Conservation (phyloP, 306 rosid genomes). For the Cercis canadensis region DNA sequence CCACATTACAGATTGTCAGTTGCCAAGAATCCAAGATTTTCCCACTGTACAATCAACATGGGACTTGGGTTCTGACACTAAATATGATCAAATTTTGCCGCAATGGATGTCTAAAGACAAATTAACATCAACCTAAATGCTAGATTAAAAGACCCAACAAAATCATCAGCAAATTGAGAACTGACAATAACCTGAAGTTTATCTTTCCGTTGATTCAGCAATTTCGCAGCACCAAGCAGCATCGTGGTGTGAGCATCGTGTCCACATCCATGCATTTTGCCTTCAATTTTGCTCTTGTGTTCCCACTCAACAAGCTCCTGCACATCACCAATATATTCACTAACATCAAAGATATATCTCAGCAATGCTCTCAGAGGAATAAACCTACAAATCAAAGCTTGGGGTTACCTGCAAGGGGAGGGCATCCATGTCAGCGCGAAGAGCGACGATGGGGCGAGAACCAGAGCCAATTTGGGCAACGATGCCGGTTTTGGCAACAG, state of each 20-base stretch:
- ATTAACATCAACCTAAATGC: background rate
- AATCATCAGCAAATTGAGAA: background rate
- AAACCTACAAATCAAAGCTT: background rate
- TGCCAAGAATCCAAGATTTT: no score
- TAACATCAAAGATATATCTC: conserved; percentile 31
- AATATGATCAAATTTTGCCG: no score
- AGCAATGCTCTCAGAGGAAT: conserved; percentile 38
- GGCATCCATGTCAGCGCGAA: conserved; percentile 60
- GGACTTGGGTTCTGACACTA: no score
- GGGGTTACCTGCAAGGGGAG: conserved; percentile 46
- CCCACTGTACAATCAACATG: no score
- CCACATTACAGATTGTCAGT: no score
- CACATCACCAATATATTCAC: background rate
- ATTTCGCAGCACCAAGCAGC: conserved; percentile 80
- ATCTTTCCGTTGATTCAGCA: conserved; percentile 60
- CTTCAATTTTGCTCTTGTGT: conserved; percentile 73
- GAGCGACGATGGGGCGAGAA: conserved; percentile 46
- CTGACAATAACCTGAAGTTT: conserved; percentile 57
- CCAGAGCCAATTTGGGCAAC: conserved; percentile 53
- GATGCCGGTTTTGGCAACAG: conserved; percentile 65
- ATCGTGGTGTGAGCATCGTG: conserved; percentile 81
- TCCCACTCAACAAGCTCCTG: conserved; percentile 86
- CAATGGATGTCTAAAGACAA: background rate
- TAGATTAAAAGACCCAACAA: background rate
- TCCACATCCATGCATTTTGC: conserved; percentile 82